phyloP scores from a whole-genome alignment of 1,139 yeast genomes.

The Kodamaea sp. region DNA sequence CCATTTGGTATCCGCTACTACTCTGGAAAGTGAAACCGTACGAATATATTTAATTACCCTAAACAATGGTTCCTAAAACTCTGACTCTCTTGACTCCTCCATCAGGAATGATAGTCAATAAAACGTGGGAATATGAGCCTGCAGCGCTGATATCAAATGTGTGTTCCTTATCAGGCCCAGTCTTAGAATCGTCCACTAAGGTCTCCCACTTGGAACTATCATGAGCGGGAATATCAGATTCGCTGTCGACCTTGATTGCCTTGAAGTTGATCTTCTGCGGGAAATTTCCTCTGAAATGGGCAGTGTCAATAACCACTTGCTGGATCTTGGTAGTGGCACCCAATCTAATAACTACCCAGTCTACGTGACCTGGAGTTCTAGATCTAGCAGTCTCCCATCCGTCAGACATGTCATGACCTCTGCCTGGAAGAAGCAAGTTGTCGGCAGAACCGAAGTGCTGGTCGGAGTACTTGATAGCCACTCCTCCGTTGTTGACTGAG shows the following conservation, averaged over 20 bases:
- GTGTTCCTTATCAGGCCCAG: slow-evolving; percentile 82
- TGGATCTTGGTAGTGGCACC: slow-evolving; percentile 64
- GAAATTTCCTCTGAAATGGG: slow-evolving; percentile 90
- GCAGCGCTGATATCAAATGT: slow-evolving; percentile 39
- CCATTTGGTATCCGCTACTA: too few relatives aligned
- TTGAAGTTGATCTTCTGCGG: slow-evolving; percentile 76
- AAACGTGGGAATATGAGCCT: slow-evolving; percentile 59
- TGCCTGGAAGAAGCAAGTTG: slow-evolving; percentile 84
- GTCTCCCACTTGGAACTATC: slow-evolving; percentile 54
- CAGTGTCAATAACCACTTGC: slow-evolving; percentile 78
- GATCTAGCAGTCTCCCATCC: slow-evolving; percentile 99
- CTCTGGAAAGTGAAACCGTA: too few relatives aligned
- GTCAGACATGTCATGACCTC: slow-evolving; percentile 95
- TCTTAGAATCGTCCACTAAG: slow-evolving; percentile 68
- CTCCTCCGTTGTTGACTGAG: slow-evolving; percentile 84
- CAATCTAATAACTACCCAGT: slow-evolving; percentile 83
- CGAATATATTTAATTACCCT: too few relatives aligned
- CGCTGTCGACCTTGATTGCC: slow-evolving; percentile 46
- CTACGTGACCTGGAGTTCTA: slow-evolving; percentile 77
- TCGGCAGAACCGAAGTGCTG: slow-evolving; percentile 93
- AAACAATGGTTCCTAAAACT: slow-evolving; percentile 68
- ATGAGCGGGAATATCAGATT: slow-evolving; percentile 36
- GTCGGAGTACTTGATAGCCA: slow-evolving; percentile 78
- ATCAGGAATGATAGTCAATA: slow-evolving; percentile 85
- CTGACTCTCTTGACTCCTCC: slow-evolving; percentile 93